Base-by-base conservation (phyloP, 345 rosid species). In the Eutrema heterophyllum region DNA sequence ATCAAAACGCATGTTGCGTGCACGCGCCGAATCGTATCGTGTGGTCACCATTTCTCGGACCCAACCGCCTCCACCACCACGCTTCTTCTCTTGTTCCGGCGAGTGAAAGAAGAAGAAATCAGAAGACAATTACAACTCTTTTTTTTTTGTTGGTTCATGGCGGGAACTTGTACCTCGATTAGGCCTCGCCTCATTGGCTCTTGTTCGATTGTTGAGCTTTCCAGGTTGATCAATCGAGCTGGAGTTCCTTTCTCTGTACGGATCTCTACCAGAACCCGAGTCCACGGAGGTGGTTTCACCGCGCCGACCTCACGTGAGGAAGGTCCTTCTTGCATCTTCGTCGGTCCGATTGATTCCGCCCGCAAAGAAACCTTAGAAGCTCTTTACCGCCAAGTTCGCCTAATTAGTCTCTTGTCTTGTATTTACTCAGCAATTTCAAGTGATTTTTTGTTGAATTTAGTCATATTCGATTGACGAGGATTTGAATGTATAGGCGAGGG, bases 291-390 rank as follows among this genome's bases (percentile, higher is more conserved):
- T 48, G 81, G 80, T 68, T 73, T 84, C 35, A 67, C 81, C 5
- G 77, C 77, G 35, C 54, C 70, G 6, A 55, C 81, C 2, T 57
- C 79, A 77, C 67, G 81, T 60, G 78, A 74, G 33, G 91, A 94
- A 60, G 98, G 89, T 2, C 98, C 97, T 64, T 93, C 98, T 53
- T 93, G 98, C 59, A 78, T 88, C 70, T 92, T 65, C 83, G 96
- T 91, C 30, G 98, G 98, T 16, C 98, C 97, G 5, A 71, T 94
- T 29, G 97, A 94, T 73, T 89, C 96, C 32, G 98, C 98, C 33
- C 87, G 92, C 35, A 77, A 91, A 82, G 97, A 94, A 84, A 88
- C 95, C n/a, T 81, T 94, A 1, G 98, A 91, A 85, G 98, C 98
- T 73, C 97, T 94, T 21, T 94, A 94, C 72, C 63, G 74, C 64